These are phyloP conservation scores for Fusarium domesticum DNA, from an alignment of 2,329 filamentous ascomycete species.

Conservation along the genomic window DNA sequence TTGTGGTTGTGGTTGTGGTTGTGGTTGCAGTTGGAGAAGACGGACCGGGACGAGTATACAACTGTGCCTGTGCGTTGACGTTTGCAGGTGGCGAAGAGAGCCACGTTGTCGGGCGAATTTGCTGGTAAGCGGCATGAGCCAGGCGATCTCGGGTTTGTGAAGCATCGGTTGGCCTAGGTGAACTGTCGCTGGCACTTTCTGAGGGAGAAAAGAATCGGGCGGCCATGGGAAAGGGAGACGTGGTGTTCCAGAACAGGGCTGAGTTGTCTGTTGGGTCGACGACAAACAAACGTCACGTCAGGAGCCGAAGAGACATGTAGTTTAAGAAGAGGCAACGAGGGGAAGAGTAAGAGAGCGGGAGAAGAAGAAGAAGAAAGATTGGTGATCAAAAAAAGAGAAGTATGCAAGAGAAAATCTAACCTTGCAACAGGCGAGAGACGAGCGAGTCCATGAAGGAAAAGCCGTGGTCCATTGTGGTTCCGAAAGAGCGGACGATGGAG, in stretches of 20 bases:
- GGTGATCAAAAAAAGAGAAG: not conserved
- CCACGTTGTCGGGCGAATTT: constrained; percentile 16
- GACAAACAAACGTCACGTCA: constrained; percentile 24
- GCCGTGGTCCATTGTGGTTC: constrained; percentile 24
- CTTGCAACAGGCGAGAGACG: constrained; percentile 24
- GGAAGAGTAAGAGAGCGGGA: constrained; percentile 1
- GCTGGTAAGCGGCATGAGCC: constrained; percentile 3
- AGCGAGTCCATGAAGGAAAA: constrained; percentile 23
- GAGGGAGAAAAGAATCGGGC: constrained; percentile 19
- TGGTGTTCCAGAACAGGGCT: constrained; percentile 19
- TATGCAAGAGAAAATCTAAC: constrained; percentile 22
- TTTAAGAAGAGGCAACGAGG: constrained; percentile 1
- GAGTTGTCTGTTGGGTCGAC: constrained; percentile 22
- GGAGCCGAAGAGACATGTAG: constrained; percentile 16
- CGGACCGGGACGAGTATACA: too few species aligned
- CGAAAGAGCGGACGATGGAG: constrained; percentile 14
- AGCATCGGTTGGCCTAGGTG: constrained; percentile 14
- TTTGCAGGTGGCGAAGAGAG: constrained; percentile 22
- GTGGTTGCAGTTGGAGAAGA: not conserved
- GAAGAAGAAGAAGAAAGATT: constrained; percentile 1
- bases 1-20: constrained; percentile 1
- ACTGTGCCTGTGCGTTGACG: too few species aligned
- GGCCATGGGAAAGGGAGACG: constrained; percentile 25
- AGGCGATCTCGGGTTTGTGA: constrained; percentile 13
- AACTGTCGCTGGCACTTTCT: constrained; percentile 12